These are phyloP conservation scores for Murraya koenigii DNA, from an alignment of 345 rosid species.

Conservation along the genomic window DNA sequence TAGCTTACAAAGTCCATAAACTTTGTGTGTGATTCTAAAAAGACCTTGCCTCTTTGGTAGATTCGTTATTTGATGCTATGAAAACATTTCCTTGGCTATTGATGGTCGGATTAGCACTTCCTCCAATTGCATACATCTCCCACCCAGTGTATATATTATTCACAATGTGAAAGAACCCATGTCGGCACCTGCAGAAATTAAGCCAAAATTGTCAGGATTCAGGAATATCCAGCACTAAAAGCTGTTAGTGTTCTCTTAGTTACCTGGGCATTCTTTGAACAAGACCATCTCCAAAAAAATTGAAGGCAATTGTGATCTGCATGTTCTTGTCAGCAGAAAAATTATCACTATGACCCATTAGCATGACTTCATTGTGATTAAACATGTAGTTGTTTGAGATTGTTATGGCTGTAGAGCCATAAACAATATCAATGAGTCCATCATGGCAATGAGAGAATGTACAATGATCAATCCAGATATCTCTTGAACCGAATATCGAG, in stretches of 20 bases:
- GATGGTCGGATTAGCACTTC: conserved; percentile 75
- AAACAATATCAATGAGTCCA: conserved; percentile 61
- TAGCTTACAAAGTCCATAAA: background rate
- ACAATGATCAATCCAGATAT: conserved; percentile 75
- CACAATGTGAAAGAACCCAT: conserved; percentile 70
- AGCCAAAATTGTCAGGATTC: background rate
- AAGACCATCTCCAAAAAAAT: conserved; percentile 63
- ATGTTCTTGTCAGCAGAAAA: conserved; percentile 48
- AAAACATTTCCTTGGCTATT: conserved; percentile 68
- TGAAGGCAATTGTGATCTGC: conserved; percentile 72
- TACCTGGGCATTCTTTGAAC: conserved; percentile 76
- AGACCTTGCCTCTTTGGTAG: conserved; percentile 51
- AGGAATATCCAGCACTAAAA: background rate
- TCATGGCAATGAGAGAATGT: conserved; percentile 54
- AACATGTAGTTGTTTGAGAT: conserved; percentile 66
- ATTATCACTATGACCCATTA: conserved; percentile 69
- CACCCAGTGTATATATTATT: conserved; percentile 56
- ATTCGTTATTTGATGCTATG: conserved; percentile 42
- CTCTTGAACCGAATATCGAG: conserved; percentile 45
- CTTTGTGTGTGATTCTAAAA: background rate
- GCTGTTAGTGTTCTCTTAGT: background rate
- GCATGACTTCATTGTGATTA: conserved; percentile 68
- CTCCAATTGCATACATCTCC: conserved; percentile 72
- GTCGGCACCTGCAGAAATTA: conserved; percentile 51
- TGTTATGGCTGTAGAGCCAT: conserved; percentile 60